Evolutionary conservation across 139 green algal species (phyloP), one percentile per base, ranked within the genome.

Genomic region (Chlamydomonas sp.): DNA sequence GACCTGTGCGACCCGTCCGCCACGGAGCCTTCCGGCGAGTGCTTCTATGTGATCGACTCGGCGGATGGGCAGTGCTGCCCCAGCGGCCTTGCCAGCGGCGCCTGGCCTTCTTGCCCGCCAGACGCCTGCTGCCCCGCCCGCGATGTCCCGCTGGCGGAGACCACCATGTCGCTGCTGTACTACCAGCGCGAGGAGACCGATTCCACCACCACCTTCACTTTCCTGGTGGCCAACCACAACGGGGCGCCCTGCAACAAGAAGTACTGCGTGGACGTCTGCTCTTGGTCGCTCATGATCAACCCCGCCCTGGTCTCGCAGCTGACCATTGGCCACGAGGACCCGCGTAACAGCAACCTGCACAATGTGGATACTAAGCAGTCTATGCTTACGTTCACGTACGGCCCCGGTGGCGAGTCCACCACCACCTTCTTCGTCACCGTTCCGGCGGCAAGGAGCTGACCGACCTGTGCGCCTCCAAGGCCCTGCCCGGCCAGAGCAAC

Each of bases 151-250:
- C 10, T 63, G 1, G 4, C 67, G 4, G 78, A 89, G n/a, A 87
- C 88, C 1, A 83, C 76, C 17, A 89, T 91, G 83, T 76, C 66
- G 62, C 77, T 91, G n/a, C 68, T 79, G 83, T 91, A 91, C 88
- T 89, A 87, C 63, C 83, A 91, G 88, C 20, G 72, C 66, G 57
- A 4, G 9, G 58, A 57, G 9, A 68, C 9, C n/a, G n/a, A 72
- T 9, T 57, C 62, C 63, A 75, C 18, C 20, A 89, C 67, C 58
- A 80, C 64, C 15, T 91, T 89, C 61, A 82, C 78, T 71, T 91
- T 89, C 78, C 66, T 91, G 83, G 83, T 91, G 20, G 78, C 88
- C 63, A 85, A 90, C 75, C 76, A 88, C 83, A 89, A 85, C 71
- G 59, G 66, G 1, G 72, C 31, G 1, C 18, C 57, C 63, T 87